These are phyloP conservation scores for Arthrobotrys musiformis DNA, from an alignment of 2,329 filamentous ascomycete species.

Conservation along the genomic window DNA sequence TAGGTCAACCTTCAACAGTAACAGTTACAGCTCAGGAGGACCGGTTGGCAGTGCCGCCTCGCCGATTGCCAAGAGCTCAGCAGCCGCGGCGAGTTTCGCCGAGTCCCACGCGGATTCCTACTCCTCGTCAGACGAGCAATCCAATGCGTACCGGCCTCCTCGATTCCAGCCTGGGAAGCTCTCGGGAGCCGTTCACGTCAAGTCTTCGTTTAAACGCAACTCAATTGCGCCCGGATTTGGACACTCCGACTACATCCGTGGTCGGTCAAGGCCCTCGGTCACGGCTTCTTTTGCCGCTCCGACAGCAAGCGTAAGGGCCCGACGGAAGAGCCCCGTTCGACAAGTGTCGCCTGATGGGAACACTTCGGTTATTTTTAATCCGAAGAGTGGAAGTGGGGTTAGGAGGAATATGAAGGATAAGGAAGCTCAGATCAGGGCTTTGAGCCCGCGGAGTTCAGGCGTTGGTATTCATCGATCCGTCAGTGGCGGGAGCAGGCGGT, in stretches of 20 bases:
- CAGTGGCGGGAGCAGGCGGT: conserved; percentile 33
- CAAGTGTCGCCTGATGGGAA: conserved; percentile 63
- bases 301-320: conserved; percentile 59
- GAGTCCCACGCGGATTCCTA: conserved; percentile 56
- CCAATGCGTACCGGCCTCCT: conserved; percentile 50
- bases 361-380: conserved; percentile 59
- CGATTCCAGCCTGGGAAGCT: conserved; percentile 53
- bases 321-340: conserved; percentile 63
- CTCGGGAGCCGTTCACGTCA: conserved; percentile 54
- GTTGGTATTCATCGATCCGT: conserved; percentile 41
- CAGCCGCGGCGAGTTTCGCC: conserved; percentile 45
- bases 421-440: conserved; percentile 59
- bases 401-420: conserved; percentile 61
- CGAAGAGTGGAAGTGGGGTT: conserved; percentile 61
- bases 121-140: conserved; percentile 56
- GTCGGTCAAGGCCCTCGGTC: conserved; percentile 43
- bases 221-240: conserved; percentile 50
- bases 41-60: conserved; percentile 41
- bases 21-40: conserved; percentile 18
- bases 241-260: conserved; percentile 22
- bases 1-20: conserved; percentile 1
- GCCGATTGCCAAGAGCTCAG: conserved; percentile 47
- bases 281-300: conserved; percentile 56
- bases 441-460: conserved; percentile 58
- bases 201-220: conserved; percentile 52